These are phyloP conservation scores for Panus rudis DNA, from an alignment of 768 basidiomycete species.

Conservation along the genomic window DNA sequence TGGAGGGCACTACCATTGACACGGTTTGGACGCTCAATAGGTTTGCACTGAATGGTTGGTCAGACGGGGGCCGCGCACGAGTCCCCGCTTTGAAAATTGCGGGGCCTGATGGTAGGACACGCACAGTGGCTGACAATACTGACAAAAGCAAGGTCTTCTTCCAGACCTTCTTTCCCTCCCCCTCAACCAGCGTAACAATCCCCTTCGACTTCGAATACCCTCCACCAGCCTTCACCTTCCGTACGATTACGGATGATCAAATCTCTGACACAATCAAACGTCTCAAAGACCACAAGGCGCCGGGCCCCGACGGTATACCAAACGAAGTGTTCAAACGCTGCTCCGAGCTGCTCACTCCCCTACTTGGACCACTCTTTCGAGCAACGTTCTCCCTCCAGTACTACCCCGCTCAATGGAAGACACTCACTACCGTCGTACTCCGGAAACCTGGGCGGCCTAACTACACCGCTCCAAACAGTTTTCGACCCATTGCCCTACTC, in stretches of 20 bases:
- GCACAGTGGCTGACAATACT: constrained; percentile 10
- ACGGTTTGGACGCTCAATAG: constrained; percentile 15
- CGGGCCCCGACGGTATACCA: constrained; percentile 16
- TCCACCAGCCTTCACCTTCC: background rate
- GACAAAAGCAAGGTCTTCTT: constrained; percentile 16
- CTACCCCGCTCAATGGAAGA: constrained; percentile 15
- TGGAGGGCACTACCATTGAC: constrained; percentile 10
- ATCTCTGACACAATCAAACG: constrained; percentile 1
- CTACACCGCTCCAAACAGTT: constrained; percentile 29
- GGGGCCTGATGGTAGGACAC: background rate
- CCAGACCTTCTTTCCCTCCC: constrained; percentile 20
- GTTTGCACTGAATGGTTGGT: constrained; percentile 4
- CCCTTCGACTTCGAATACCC: constrained; percentile 9
- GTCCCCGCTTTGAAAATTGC: constrained; percentile 12
- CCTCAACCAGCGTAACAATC: background rate
- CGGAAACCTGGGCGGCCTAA: constrained; percentile 28
- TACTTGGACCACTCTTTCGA: constrained; percentile 12
- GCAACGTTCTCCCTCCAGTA: constrained; percentile 7
- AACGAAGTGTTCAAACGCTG: constrained; percentile 17
- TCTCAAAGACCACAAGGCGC: constrained; percentile 17
- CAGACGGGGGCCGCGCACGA: constrained; percentile 12
- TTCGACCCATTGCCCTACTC: constrained; percentile 31
- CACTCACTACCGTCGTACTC: constrained; percentile 24
- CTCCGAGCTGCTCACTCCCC: constrained; percentile 4
- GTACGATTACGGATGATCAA: constrained; percentile 10